phyloP scores from a whole-genome alignment of 441 rosid species.

The Adansonia rubrostipa region DNA sequence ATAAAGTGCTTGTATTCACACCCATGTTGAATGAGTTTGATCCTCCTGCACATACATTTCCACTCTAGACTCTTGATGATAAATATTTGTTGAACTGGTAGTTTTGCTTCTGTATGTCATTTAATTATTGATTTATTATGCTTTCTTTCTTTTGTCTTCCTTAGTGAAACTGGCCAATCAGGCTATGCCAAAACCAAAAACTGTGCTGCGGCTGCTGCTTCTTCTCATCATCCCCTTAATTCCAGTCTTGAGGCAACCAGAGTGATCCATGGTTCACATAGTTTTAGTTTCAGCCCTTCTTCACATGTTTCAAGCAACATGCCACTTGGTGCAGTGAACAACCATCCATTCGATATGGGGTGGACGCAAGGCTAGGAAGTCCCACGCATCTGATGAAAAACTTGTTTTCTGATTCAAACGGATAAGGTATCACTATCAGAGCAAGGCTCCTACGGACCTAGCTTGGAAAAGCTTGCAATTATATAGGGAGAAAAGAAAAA shows the following conservation, averaged over 20 bases:
- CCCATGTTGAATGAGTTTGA: background rate
- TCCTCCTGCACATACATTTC: conserved; percentile 1
- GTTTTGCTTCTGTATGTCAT: background rate
- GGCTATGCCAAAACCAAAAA: conserved; percentile 20
- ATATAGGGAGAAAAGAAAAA: background rate
- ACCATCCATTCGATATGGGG: conserved; percentile 37
- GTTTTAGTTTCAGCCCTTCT: conserved; percentile 34
- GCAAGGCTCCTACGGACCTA: background rate
- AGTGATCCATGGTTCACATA: conserved; percentile 30
- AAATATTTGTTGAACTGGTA: background rate
- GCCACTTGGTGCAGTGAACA: conserved; percentile 36
- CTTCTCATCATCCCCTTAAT: conserved; percentile 29
- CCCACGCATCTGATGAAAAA: conserved; percentile 34
- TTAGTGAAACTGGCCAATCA: conserved; percentile 32
- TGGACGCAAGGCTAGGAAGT: conserved; percentile 44
- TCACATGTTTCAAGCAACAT: conserved; percentile 33
- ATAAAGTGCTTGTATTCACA: background rate
- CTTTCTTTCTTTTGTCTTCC: conserved; percentile 14
- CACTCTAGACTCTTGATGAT: background rate
- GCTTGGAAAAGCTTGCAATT: conserved; percentile 21
- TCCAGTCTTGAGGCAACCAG: conserved; percentile 29
- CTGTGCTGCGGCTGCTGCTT: conserved; percentile 22
- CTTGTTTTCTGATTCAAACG: background rate
- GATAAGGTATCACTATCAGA: background rate
- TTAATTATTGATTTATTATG: background rate